These are phyloP conservation scores for Colletotrichum cereale DNA, from an alignment of 2,329 filamentous ascomycete species.

Conservation along the genomic window DNA sequence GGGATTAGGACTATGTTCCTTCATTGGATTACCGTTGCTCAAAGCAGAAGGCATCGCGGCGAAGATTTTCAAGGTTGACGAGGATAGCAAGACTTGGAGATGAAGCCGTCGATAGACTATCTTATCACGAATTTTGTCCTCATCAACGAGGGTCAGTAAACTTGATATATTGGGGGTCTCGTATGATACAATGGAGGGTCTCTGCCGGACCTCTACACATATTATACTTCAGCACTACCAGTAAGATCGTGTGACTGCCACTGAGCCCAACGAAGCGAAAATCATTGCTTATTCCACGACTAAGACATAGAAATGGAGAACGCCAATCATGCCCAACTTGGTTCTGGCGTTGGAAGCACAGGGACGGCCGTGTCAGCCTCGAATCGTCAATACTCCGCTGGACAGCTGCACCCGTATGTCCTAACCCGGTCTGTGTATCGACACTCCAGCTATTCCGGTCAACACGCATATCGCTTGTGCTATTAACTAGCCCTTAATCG, in stretches of 20 bases:
- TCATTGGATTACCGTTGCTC: not conserved
- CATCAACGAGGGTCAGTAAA: too few species aligned
- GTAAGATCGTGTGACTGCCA: too few species aligned
- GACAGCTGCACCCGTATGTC: not conserved
- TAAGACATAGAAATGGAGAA: not conserved
- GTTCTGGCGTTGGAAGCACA: not conserved
- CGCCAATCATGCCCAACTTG: not conserved
- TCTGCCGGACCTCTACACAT: too few species aligned
- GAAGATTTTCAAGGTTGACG: not conserved
- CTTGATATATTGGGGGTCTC: not conserved
- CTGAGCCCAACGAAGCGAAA: not conserved
- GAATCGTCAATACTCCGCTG: not conserved
- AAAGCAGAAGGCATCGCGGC: not conserved
- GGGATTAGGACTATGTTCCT: conserved; percentile 9
- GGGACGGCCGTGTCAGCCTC: not conserved
- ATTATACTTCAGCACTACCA: not conserved
- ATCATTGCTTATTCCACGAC: not conserved
- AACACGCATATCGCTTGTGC: not conserved
- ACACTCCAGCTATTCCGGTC: not conserved
- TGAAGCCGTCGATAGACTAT: not conserved
- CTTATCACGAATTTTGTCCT: not conserved
- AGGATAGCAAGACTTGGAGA: not conserved
- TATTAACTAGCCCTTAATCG: not conserved
- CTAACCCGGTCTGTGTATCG: not conserved
- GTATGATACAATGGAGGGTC: not conserved